Evolutionary conservation across 352 stramenopile genomes (phyloP).

Genomic region (Pythium brassicae): DNA sequence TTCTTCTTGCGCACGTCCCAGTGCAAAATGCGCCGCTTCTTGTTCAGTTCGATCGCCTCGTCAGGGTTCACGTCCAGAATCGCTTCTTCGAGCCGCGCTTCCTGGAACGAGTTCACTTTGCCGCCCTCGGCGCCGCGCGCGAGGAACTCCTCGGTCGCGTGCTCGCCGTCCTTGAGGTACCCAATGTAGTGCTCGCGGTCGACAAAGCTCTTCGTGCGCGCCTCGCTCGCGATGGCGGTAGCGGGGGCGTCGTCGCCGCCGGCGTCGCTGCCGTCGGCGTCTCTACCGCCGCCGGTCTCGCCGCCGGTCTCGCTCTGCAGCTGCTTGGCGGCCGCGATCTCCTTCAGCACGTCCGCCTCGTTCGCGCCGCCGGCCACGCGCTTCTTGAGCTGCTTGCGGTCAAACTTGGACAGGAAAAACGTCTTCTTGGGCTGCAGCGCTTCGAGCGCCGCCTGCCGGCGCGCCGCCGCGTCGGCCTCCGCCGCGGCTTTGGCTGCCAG

Average conservation of each 20-base stretch:
- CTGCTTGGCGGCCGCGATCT: conserved; percentile 48
- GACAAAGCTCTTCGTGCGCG: conserved; percentile 43
- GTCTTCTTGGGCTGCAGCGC: conserved; percentile 52
- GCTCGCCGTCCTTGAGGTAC: conserved; percentile 78
- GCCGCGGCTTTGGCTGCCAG: conserved; percentile 8
- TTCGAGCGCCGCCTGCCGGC: conserved; percentile 1
- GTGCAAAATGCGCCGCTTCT: conserved; percentile 96
- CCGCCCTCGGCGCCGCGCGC: conserved; percentile 68
- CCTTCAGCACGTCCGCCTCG: conserved; percentile 69
- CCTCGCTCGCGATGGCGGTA: conserved; percentile 15
- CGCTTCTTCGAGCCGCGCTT: conserved; percentile 91
- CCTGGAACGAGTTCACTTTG: conserved; percentile 74
- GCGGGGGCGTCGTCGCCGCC: conserved; percentile 32
- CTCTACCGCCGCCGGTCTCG: conserved; percentile 1
- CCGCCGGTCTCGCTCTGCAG: neutral
- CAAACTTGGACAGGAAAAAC: conserved; percentile 91
- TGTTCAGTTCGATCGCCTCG: conserved; percentile 96
- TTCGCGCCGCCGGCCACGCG: conserved; percentile 67
- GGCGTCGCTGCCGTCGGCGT: conserved; percentile 13
- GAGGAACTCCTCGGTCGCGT: conserved; percentile 73
- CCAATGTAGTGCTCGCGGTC: conserved; percentile 85
- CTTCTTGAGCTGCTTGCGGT: conserved; percentile 94
- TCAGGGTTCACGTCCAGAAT: conserved; percentile 98
- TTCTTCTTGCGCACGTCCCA: conserved; percentile 99
- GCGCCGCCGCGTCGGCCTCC: conserved; percentile 3